Evolutionary conservation across 176 grass and related monocot genomes (phyloP).

Genomic region (Juncus effusus): DNA sequence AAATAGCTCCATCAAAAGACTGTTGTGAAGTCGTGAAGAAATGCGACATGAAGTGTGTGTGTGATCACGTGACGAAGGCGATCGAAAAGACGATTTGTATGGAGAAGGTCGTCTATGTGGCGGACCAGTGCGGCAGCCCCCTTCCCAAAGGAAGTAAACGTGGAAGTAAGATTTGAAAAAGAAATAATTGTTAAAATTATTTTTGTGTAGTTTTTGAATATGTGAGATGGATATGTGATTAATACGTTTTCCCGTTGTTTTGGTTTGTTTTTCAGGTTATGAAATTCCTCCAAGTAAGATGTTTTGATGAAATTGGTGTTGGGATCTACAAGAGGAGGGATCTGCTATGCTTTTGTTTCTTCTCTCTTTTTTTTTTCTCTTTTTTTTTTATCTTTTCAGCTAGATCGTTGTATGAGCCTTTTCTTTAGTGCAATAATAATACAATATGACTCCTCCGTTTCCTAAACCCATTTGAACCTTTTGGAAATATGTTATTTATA

Average conservation of each 20-base stretch:
- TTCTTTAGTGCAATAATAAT: background rate
- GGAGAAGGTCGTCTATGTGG: constrained; percentile 33
- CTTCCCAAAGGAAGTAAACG: too few relatives aligned
- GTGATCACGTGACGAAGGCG: constrained; percentile 20
- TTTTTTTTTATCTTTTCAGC: background rate
- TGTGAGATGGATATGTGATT: too few relatives aligned
- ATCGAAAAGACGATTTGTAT: constrained; percentile 17
- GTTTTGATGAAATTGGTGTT: background rate
- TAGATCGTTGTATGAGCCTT: background rate
- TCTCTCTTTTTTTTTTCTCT: background rate
- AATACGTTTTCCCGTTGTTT: too few relatives aligned
- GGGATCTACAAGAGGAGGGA: background rate
- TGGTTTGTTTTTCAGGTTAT: too few relatives aligned
- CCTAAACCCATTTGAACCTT: too few relatives aligned
- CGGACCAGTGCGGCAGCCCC: background rate
- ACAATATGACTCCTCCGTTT: too few relatives aligned
- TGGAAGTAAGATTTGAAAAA: too few relatives aligned
- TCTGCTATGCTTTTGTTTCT: background rate
- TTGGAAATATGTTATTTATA: too few relatives aligned
- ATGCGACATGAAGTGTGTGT: constrained; percentile 18
- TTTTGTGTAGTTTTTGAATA: background rate
- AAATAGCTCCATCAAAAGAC: constrained; percentile 24
- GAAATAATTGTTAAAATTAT: background rate
- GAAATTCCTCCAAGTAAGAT: too few relatives aligned
- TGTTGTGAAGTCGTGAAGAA: constrained; percentile 15